Evolutionary conservation across 345 rosid genomes (phyloP), one percentile per base, ranked within the genome.

Genomic region (Citrus reticulata): DNA sequence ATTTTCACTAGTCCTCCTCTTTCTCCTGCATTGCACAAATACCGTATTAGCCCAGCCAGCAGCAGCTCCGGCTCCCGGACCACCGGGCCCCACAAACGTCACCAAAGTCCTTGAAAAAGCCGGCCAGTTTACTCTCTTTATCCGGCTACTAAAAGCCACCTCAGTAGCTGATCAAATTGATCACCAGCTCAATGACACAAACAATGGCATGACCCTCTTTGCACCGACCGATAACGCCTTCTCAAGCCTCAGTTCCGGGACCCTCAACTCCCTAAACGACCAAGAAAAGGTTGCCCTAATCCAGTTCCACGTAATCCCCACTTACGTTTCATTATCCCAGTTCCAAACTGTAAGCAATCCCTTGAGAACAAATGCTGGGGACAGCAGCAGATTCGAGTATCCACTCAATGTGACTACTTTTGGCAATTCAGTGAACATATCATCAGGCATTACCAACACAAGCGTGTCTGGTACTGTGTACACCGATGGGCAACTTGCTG

Each of bases 281-380:
- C 83, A 84, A 67, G 55, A 84, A 57, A 83, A 82, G 79, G 82
- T 80, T 2, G 83, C 84, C 34, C 63, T 87, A 30, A 70, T 84
- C 34, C 89, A 87, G 77, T 87, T 78, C 76, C 89, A 87, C 7
- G 79, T 83, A 14, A 68, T 87, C 73, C 86, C 87, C 2, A 62
- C 30, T 4, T 84, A 72, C 74, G 46, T 86, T 32, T 70, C 89
- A 1, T 39, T 82, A 49, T 40, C 86, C n/a, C 86, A 85, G 37
- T 84, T 87, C 83, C 85, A 84, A 67, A 87, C 86, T 1, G 84
- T 83, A 20, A 87, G 87, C 81, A 87, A 87, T 70, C 89, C 89
- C 0, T 39, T 84, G 27, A 83, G 83, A 76, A 87, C 89, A 24
- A 85, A 78, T 65, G 87, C 89, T 0, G 86, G 87, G 8, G 84